A percentile compares a stretch with the other conserved stretches of the same genome.
phyloP scores from a whole-genome alignment of 108 stramenopile genomes.

The Schizochytrium sp. region DNA sequence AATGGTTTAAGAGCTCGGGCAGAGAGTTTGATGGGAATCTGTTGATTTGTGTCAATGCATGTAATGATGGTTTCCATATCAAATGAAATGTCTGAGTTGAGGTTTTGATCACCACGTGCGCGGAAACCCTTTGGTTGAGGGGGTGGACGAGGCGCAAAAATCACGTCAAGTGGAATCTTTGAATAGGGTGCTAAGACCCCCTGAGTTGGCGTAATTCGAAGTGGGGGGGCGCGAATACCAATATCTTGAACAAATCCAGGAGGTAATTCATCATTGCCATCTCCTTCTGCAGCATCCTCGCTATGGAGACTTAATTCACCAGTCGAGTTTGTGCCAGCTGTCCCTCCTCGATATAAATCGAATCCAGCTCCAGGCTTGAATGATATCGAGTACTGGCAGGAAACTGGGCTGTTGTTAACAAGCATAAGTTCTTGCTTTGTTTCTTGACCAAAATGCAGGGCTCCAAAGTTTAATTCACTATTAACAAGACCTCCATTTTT shows the following conservation, averaged over 20 bases:
- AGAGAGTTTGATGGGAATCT: neutral
- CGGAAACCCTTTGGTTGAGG: slow-evolving; percentile 27
- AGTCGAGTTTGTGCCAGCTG: neutral
- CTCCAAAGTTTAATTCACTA: slow-evolving; percentile 52
- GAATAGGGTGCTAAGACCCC: slow-evolving; percentile 43
- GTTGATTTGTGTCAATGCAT: slow-evolving; percentile 13
- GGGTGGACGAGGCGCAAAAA: neutral
- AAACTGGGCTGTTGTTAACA: slow-evolving; percentile 68
- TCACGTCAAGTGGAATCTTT: slow-evolving; percentile 51
- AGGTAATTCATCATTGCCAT: neutral
- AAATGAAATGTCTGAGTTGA: neutral
- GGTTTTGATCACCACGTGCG: slow-evolving; percentile 3
- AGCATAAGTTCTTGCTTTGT: slow-evolving; percentile 12
- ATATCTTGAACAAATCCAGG: neutral
- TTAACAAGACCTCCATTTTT: neutral
- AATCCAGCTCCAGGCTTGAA: slow-evolving; percentile 59
- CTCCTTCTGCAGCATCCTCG: neutral
- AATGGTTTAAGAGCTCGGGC: neutral
- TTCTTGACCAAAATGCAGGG: slow-evolving; percentile 65
- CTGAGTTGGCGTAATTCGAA: neutral
- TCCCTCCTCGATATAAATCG: neutral
- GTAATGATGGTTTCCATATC: neutral
- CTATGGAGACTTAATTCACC: neutral
- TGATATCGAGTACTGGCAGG: slow-evolving; percentile 57
- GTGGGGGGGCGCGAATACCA: neutral